These are phyloP conservation scores for Glycine tomentella DNA, from an alignment of 306 rosid genomes.

Conservation along the genomic window DNA sequence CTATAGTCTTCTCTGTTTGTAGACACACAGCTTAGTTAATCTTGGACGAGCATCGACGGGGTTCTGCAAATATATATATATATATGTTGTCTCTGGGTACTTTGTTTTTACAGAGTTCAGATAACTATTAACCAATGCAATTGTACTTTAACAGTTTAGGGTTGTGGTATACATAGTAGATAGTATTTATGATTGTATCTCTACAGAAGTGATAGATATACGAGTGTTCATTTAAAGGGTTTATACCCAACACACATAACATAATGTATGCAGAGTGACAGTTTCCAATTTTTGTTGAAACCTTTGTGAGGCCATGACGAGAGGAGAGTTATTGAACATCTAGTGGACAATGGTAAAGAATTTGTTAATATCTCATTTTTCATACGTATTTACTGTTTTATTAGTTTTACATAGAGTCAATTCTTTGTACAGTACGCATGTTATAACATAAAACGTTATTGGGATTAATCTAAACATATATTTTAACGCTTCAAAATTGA, in stretches of 20 bases:
- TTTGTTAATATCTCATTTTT: no score
- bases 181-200: conserved; percentile 41
- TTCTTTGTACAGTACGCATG: neutral
- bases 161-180: conserved; percentile 38
- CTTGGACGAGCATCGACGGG: conserved; percentile 22
- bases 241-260: conserved; percentile 13
- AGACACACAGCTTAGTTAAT: conserved; percentile 45
- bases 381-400: no score
- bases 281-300: conserved; percentile 13
- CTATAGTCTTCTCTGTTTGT: conserved; percentile 92
- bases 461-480: neutral
- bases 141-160: conserved; percentile 34
- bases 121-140: conserved; percentile 42
- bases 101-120: conserved; percentile 46
- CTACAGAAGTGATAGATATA: conserved; percentile 41
- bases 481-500: neutral
- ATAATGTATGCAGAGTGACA: conserved; percentile 34
- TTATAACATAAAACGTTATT: neutral
- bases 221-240: conserved; percentile 17
- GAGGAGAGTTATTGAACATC: neutral
- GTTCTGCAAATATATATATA: conserved; percentile 35
- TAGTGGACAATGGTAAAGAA: no score
- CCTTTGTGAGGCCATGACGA: neutral
- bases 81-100: conserved; percentile 30
- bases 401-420: neutral